Evolutionary conservation across 805 yeast genomes (phyloP).

Genomic region (Schwanniomyces polymorphus): DNA sequence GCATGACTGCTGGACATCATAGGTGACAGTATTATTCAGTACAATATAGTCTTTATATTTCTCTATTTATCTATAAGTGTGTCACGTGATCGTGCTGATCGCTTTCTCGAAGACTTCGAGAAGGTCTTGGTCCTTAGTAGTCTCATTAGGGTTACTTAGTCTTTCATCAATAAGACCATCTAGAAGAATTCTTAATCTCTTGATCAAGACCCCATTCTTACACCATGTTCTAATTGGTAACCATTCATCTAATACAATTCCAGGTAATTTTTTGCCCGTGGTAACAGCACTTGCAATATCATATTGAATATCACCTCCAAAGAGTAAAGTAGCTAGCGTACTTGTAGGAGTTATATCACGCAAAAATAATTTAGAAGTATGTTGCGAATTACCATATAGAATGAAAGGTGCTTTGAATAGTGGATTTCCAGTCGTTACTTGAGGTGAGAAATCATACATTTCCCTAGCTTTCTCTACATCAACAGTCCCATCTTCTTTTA

Average conservation of each 20-base stretch:
- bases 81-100: background rate
- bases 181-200: conserved; percentile 62
- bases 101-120: background rate
- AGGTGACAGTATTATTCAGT: background rate
- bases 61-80: background rate
- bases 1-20: background rate
- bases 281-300: conserved; percentile 47
- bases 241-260: conserved; percentile 87
- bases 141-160: conserved; percentile 40
- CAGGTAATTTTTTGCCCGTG: conserved; percentile 63
- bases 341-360: conserved; percentile 80
- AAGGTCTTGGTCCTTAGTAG: background rate
- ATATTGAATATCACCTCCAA: conserved; percentile 73
- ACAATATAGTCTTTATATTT: background rate
- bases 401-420: conserved; percentile 56
- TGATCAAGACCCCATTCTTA: conserved; percentile 83
- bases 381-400: conserved; percentile 58
- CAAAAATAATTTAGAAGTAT: conserved; percentile 67
- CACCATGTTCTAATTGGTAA: conserved; percentile 90
- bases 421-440: conserved; percentile 22
- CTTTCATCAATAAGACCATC: conserved; percentile 67
- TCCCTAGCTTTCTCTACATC: conserved; percentile 30
- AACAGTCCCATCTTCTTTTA: conserved; percentile 42
- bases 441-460: conserved; percentile 44
- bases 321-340: conserved; percentile 68